Conservation (phyloP, 495 filamentous ascomycete species). For the Penicillium canescens region DNA sequence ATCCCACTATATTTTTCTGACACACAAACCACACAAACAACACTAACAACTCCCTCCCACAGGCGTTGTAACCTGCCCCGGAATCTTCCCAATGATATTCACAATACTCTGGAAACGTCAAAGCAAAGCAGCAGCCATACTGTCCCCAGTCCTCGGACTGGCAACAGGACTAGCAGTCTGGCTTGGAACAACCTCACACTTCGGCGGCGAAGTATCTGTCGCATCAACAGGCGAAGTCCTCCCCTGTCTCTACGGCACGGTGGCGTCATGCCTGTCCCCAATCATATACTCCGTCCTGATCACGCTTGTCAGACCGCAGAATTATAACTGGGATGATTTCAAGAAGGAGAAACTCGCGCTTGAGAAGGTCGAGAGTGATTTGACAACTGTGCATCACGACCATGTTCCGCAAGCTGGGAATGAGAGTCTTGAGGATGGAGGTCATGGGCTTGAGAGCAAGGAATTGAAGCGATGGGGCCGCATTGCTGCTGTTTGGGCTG, state of each 20-base stretch:
- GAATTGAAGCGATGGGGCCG: slow-evolving; percentile 38
- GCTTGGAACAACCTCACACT: slow-evolving; percentile 44
- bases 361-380: slow-evolving; percentile 28
- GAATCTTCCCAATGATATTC: slow-evolving; percentile 51
- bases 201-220: slow-evolving; percentile 47
- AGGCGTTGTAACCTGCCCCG: slow-evolving; percentile 44
- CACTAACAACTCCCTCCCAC: neutral
- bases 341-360: slow-evolving; percentile 35
- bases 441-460: slow-evolving; percentile 14
- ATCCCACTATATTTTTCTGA: no score
- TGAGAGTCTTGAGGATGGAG: slow-evolving; percentile 9
- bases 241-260: slow-evolving; percentile 46
- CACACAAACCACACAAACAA: no score
- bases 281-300: slow-evolving; percentile 38
- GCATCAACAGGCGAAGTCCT: slow-evolving; percentile 42
- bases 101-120: slow-evolving; percentile 52
- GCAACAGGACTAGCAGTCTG: slow-evolving; percentile 46
- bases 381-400: slow-evolving; percentile 19
- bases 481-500: slow-evolving; percentile 38
- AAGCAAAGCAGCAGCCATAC: slow-evolving; percentile 41
- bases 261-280: slow-evolving; percentile 39
- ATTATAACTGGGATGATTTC: slow-evolving; percentile 39
- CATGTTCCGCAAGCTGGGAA: neutral
- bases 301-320: slow-evolving; percentile 31
- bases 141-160: slow-evolving; percentile 43